Evolutionary conservation across 164 flowering plant genomes (phyloP).

Genomic region (Magnolia sinica): DNA sequence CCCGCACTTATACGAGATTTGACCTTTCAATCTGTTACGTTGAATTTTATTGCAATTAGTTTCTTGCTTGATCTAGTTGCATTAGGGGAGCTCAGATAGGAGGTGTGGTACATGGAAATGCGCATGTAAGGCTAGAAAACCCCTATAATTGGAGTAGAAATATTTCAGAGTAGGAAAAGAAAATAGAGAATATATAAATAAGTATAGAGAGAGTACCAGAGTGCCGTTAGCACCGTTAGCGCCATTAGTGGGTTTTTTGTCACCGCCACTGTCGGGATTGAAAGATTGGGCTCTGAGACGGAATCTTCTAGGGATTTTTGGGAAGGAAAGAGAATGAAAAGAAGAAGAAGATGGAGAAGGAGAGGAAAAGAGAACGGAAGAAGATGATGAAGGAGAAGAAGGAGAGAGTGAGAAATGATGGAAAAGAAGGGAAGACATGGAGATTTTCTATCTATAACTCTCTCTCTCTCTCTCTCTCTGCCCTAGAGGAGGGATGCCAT

Average conservation of each 20-base stretch:
- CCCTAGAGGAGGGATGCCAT: neutral
- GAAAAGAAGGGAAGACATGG: slow-evolving; percentile 4
- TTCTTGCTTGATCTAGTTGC: too few relatives aligned
- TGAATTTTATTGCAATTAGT: too few relatives aligned
- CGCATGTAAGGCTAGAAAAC: too few relatives aligned
- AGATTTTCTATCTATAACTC: too few relatives aligned
- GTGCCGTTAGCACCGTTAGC: slow-evolving; percentile 5
- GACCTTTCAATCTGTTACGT: too few relatives aligned
- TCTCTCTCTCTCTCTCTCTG: too few relatives aligned
- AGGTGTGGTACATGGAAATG: too few relatives aligned
- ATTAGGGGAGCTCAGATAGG: too few relatives aligned
- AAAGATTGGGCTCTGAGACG: slow-evolving; percentile 4
- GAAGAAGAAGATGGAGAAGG: neutral
- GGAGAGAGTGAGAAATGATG: neutral
- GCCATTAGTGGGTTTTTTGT: slow-evolving; percentile 9
- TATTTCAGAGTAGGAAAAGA: too few relatives aligned
- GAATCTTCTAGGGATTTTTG: neutral
- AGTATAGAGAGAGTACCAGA: slow-evolving; percentile 1
- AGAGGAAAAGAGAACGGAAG: neutral
- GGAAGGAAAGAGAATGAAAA: neutral
- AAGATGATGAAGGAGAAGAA: neutral
- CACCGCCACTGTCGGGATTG: neutral
- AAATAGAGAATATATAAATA: too few relatives aligned
- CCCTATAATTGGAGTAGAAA: too few relatives aligned
- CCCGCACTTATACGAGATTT: too few relatives aligned